Evolutionary conservation across 495 filamentous ascomycete species (phyloP).

Genomic region (Oleoguttula mirabilis): DNA sequence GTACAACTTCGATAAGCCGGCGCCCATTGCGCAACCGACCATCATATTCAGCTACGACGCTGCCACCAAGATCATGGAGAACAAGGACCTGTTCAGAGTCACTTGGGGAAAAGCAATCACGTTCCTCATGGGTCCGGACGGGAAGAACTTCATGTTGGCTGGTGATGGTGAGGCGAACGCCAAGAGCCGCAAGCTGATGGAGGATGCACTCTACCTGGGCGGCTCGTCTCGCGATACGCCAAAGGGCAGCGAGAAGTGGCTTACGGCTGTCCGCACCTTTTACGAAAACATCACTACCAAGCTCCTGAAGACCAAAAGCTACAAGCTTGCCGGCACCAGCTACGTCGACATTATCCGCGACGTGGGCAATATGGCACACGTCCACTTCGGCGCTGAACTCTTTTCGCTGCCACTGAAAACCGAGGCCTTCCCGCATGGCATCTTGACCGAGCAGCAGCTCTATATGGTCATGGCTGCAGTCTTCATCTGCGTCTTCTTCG

Average conservation of each 20-base stretch:
- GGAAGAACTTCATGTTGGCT: constrained; percentile 43
- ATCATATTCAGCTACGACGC: constrained; percentile 41
- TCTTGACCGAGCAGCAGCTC: constrained; percentile 47
- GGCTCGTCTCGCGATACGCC: constrained; percentile 1
- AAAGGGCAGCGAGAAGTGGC: constrained; percentile 33
- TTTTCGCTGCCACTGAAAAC: constrained; percentile 55
- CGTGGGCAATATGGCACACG: constrained; percentile 48
- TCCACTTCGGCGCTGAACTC: constrained; percentile 48
- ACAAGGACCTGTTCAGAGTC: constrained; percentile 44
- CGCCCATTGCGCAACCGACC: constrained; percentile 24
- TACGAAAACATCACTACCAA: constrained; percentile 42
- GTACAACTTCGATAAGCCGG: constrained; percentile 42
- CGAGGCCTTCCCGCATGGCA: constrained; percentile 43
- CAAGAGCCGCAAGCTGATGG: constrained; percentile 38
- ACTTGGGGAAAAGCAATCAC: constrained; percentile 44
- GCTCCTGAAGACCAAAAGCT: constrained; percentile 39
- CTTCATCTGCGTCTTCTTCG: constrained; percentile 53
- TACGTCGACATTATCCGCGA: constrained; percentile 55
- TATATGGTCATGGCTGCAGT: constrained; percentile 48
- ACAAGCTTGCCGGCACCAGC: constrained; percentile 40
- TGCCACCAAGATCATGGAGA: constrained; percentile 35
- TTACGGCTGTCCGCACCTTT: constrained; percentile 38
- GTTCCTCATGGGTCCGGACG: constrained; percentile 35
- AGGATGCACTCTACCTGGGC: constrained; percentile 33
- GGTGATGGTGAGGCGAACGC: constrained; percentile 39